Base-by-base conservation (phyloP, 805 yeast species). In the Myxozyma geophila region DNA sequence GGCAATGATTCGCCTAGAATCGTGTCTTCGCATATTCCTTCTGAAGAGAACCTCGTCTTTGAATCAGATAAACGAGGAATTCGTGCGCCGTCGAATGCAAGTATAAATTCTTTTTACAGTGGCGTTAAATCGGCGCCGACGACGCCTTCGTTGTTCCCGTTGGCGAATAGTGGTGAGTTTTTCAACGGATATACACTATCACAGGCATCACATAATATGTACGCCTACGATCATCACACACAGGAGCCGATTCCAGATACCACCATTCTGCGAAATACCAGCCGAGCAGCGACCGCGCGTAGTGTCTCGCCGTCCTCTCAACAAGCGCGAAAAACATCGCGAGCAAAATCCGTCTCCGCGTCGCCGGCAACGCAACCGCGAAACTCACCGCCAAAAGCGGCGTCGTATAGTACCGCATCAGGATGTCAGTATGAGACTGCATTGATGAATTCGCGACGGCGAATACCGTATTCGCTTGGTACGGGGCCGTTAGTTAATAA, bases 391-490 rank as follows among this genome's bases (percentile, higher is more conserved):
- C 57, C 57, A 6, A 53, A 53, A 40, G n/a, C 57, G 2, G 47
- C 48, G 19, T 35, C 58, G 35, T 44, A 44, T 33, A n/a, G 35
- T 19, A 19, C 35, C n/a, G 17, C 48, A 2, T 15, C 48, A 7
- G 50, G 54, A 37, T 64, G 68, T 39, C 48, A 23, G 46, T 64
- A 54, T 40, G 70, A 68, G 58, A 65, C 70, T 7, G 69, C 70
- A 23, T 60, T 62, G 23, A 48, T 66, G 17, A 46, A 68, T 40
- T 61, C 68, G 28, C 63, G 66, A 23, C 54, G 73, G 15, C 64
- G 73, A 40, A 61, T 70, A 21, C 72, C 73, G 15, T 70, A 70
- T 46, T 51, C 66, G 15, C 58, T 70, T 5, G 72, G 72, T 10
- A 44, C 64, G 10, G 50, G 28, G 17, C 68, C 70, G 28, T 56